phyloP scores from a whole-genome alignment of 306 rosid species.

The Vigna mungo region DNA sequence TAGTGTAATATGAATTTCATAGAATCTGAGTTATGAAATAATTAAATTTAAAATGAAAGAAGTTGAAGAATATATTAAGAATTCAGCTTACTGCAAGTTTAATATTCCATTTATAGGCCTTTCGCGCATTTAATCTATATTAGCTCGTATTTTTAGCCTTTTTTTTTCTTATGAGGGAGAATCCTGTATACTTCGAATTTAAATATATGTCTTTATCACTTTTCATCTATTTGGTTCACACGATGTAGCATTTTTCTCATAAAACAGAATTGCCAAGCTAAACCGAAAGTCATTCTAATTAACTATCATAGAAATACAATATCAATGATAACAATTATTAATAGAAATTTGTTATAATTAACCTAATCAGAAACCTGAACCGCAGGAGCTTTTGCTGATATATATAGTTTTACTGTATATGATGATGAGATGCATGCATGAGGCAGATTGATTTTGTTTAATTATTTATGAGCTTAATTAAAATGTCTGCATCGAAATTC shows the following conservation, averaged over 20 bases:
- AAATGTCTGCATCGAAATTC: neutral
- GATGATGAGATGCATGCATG: neutral
- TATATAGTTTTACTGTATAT: neutral
- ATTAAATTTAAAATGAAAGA: no score
- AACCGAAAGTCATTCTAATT: neutral
- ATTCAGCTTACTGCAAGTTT: no score
- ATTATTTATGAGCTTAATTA: constrained; percentile 4
- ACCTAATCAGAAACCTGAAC: neutral
- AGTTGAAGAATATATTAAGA: no score
- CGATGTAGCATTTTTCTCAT: no score
- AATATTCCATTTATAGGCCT: no score
- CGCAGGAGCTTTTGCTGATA: neutral
- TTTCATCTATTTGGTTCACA: no score
- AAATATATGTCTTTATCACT: no score
- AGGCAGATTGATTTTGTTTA: neutral
- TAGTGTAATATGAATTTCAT: no score
- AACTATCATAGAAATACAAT: neutral
- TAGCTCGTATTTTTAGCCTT: neutral
- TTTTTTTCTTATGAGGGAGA: neutral
- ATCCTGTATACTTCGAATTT: neutral
- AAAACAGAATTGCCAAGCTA: no score
- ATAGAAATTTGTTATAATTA: neutral
- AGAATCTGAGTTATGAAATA: no score
- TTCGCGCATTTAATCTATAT: neutral
- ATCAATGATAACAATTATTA: neutral